phyloP scores from a whole-genome alignment of 2,329 filamentous ascomycete genomes.

The Fusarium sp. region DNA sequence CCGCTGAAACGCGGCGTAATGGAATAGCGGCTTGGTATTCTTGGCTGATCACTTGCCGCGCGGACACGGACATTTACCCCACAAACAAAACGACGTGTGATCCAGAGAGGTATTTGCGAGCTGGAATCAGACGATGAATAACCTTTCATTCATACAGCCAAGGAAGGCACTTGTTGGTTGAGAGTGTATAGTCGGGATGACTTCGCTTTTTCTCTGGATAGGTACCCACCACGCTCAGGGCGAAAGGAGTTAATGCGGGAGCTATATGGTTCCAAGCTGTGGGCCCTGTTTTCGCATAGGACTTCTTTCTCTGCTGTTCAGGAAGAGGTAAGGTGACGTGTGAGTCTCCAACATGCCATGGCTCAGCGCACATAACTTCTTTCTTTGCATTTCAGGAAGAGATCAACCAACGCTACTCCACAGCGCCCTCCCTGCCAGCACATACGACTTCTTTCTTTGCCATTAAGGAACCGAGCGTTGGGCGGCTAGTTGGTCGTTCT shows the following conservation, averaged over 20 bases:
- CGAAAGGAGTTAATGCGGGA: background rate
- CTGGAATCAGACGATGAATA: background rate
- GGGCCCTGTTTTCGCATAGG: background rate
- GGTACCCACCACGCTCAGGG: background rate
- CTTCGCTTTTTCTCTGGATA: background rate
- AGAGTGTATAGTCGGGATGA: background rate
- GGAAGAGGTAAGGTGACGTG: background rate
- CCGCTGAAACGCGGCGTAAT: background rate
- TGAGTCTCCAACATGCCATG: background rate
- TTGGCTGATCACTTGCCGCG: background rate
- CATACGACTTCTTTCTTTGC: background rate
- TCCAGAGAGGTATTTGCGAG: background rate
- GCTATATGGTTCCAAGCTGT: background rate
- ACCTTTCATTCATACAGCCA: background rate
- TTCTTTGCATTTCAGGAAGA: background rate
- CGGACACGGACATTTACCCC: background rate
- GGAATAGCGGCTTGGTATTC: background rate
- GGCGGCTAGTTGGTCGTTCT: background rate
- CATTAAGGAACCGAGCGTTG: background rate
- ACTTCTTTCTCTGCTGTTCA: background rate
- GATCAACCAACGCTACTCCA: background rate
- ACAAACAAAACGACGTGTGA: background rate
- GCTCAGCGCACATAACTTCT: background rate
- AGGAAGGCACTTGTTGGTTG: background rate
- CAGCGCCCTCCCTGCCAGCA: background rate